Conservation (phyloP, 1,284 basidiomycete genomes). For the Spongiforma sp. region DNA sequence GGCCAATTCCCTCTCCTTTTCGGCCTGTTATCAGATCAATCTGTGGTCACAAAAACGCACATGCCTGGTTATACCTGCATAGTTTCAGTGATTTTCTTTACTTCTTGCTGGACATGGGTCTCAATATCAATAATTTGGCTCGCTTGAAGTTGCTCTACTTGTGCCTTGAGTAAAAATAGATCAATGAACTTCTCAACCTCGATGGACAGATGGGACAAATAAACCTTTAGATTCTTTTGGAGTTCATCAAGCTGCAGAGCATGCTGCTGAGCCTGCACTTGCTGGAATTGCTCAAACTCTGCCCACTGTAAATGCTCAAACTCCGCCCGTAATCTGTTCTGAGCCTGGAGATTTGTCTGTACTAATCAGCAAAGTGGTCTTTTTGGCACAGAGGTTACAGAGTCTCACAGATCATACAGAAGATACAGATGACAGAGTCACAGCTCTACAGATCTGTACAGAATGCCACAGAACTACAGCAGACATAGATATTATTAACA, state of each 20-base stretch:
- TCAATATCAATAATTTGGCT: neutral
- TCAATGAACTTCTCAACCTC: neutral
- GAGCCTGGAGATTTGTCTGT: no score
- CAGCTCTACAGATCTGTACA: no score
- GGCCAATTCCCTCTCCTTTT: conserved; percentile 1
- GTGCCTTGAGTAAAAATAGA: neutral
- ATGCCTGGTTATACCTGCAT: neutral
- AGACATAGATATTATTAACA: no score
- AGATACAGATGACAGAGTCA: no score
- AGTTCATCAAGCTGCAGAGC: neutral
- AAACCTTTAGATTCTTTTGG: neutral
- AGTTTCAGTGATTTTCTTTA: neutral
- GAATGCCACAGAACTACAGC: no score
- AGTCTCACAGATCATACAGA: no score
- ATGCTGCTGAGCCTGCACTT: neutral
- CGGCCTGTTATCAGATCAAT: neutral
- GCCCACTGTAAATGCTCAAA: no score
- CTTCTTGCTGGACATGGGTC: neutral
- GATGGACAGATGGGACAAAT: neutral
- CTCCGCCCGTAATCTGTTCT: no score
- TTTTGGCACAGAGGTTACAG: no score
- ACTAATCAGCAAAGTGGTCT: no score
- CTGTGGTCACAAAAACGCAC: neutral
- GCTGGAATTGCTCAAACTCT: neutral
- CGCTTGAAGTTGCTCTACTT: neutral